phyloP scores from a whole-genome alignment of 1,284 basidiomycete genomes.

The Apiotrichum sp. region DNA sequence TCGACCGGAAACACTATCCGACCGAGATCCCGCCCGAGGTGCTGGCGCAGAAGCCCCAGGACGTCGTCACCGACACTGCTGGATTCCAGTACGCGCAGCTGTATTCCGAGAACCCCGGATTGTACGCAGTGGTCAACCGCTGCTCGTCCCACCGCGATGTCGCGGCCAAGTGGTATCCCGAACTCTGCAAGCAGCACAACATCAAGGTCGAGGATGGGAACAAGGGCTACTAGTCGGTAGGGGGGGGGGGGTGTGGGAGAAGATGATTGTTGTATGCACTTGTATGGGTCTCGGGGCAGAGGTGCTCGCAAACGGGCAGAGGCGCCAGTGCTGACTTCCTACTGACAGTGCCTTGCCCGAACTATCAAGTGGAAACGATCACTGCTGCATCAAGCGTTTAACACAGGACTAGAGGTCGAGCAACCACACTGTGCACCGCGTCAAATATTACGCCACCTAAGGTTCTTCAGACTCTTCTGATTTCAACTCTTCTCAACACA shows the following conservation, averaged over 20 bases:
- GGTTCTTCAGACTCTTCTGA: too few relatives aligned
- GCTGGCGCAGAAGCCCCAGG: conserved; percentile 11
- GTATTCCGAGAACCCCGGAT: conserved; percentile 12
- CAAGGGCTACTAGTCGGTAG: conserved; percentile 6
- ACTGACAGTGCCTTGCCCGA: too few relatives aligned
- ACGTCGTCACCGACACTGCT: conserved; percentile 16
- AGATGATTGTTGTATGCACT: background rate
- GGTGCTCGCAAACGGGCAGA: too few relatives aligned
- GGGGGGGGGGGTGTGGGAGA: too few relatives aligned
- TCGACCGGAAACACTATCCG: conserved; percentile 13
- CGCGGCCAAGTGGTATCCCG: conserved; percentile 14
- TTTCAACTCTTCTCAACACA: too few relatives aligned
- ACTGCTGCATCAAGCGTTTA: too few relatives aligned
- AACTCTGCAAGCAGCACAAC: conserved; percentile 13
- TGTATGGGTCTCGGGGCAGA: too few relatives aligned
- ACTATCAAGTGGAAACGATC: too few relatives aligned
- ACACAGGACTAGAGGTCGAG: too few relatives aligned
- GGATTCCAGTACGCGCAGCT: conserved; percentile 20
- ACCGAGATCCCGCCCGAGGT: conserved; percentile 7
- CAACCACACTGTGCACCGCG: too few relatives aligned
- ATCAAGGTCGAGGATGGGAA: conserved; percentile 6
- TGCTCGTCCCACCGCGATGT: conserved; percentile 15
- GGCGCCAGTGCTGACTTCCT: too few relatives aligned
- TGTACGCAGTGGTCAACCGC: conserved; percentile 15
- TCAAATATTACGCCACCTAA: too few relatives aligned